Base-by-base conservation (phyloP, 1,139 yeast species). In the Geotrichum macrosporum region DNA sequence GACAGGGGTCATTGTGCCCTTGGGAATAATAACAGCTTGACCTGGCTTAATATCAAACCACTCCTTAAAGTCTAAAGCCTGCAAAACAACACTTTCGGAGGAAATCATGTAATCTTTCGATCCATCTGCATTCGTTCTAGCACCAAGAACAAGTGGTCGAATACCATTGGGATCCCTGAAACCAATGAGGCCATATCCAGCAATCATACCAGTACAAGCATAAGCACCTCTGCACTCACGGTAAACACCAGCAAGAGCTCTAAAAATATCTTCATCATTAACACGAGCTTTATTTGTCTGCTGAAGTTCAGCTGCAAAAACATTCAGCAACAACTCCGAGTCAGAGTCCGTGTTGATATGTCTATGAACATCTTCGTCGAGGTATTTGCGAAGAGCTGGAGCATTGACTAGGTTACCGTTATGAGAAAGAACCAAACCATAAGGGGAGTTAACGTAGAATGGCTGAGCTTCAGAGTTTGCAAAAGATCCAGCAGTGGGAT, bases 401-500 rank as follows among this genome's bases (percentile, higher is more conserved):
- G 94, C 85, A 66, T 92, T 94, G 51, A 89, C 95, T 61, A 92
- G 74, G 67, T 94, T 92, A 59, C 98, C 98, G 65, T 92, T 92
- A 68, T 92, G 98, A 50, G 94, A 79, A 65, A 94, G 65, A 37
- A 85, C 78, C 53, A 92, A 81, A 49, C 98, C 98, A 60, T 88
- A 92, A 3, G 98, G 98, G 39, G 96, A 81, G 70, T 92, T 92
- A 55, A 92, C 99, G 63, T 94, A 92, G 63, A 92, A 94, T 4
- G 99, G 99, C 70, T 92, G 99, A 3, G 99, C 98, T 69, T 92
- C 99, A 51, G 95, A 81, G 53, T 89, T 92, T 47, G 97, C 94
- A 58, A 87, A 80, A 6, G 95, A 84, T n/a, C 99, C 98, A 32
- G 98, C 97, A 30, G 99, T 92, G 41, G 99, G 99, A 63, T 92